Conservation (phyloP, 805 yeast species). For the Isabelozyma rhagii region DNA sequence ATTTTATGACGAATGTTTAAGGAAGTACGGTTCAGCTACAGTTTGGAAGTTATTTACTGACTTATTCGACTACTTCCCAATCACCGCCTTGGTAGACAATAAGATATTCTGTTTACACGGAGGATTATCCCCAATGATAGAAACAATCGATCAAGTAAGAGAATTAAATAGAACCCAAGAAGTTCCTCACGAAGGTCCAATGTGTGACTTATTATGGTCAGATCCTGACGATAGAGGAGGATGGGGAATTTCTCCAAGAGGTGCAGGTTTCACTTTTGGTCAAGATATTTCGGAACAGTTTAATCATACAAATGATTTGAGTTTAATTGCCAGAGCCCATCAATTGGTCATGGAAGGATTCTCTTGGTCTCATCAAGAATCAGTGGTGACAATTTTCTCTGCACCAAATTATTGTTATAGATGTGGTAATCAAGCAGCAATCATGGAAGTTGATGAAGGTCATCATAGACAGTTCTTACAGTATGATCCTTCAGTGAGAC, state of each 20-base stretch:
- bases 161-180: slow-evolving; percentile 90
- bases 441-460: slow-evolving; percentile 95
- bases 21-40: slow-evolving; percentile 88
- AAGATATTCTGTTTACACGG: slow-evolving; percentile 92
- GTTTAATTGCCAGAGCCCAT: slow-evolving; percentile 90
- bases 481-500: slow-evolving; percentile 94
- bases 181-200: slow-evolving; percentile 96
- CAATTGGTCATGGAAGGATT: slow-evolving; percentile 98
- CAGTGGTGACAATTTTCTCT: slow-evolving; percentile 88
- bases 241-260: slow-evolving; percentile 97
- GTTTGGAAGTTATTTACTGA: slow-evolving; percentile 94
- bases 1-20: slow-evolving; percentile 90
- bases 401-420: slow-evolving; percentile 97
- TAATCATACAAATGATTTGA: slow-evolving; percentile 83
- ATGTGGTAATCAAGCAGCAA: slow-evolving; percentile 97
- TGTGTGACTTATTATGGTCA: slow-evolving; percentile 96
- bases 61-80: slow-evolving; percentile 87
- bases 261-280: slow-evolving; percentile 98
- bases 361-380: slow-evolving; percentile 91
- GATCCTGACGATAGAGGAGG: slow-evolving; percentile 98
- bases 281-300: slow-evolving; percentile 92
- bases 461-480: slow-evolving; percentile 89
- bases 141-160: slow-evolving; percentile 87
- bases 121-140: slow-evolving; percentile 92
- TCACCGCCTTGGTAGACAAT: slow-evolving; percentile 88